A percentile compares a stretch with the other conserved stretches of the same genome.
Conservation (phyloP, 345 rosid species). For the Hibiscus mutabilis region DNA sequence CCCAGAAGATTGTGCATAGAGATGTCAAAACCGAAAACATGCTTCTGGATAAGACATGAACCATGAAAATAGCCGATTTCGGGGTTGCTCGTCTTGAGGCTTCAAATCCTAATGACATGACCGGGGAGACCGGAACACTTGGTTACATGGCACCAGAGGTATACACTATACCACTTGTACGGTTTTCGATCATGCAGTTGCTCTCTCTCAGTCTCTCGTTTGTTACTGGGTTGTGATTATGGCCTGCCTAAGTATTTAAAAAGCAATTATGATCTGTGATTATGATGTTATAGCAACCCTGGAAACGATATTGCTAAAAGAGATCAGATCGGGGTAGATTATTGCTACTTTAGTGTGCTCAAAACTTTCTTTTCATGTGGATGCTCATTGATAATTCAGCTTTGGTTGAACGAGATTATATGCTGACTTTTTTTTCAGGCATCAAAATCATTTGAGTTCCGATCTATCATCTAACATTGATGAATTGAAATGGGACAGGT, state of each 20-base stretch:
- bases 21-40: constrained; percentile 99
- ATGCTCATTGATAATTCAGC: background rate
- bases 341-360: background rate
- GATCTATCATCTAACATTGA: background rate
- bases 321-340: background rate
- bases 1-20: constrained; percentile 88
- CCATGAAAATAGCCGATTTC: constrained; percentile 88
- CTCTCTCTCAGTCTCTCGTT: background rate
- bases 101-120: constrained; percentile 97
- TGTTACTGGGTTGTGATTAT: constrained; percentile 2
- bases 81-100: constrained; percentile 99
- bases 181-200: background rate
- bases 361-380: background rate
- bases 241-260: background rate
- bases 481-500: constrained; percentile 39
- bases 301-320: background rate
- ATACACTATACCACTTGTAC: background rate
- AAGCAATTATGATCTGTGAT: constrained; percentile 3
- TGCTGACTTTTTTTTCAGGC: background rate
- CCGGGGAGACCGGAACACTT: constrained; percentile 98
- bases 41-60: constrained; percentile 88
- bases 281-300: constrained; percentile 1
- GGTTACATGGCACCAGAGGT: constrained; percentile 99
- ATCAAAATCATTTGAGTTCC: background rate
- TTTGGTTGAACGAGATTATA: background rate